These are phyloP conservation scores for Carex littledalei DNA, from an alignment of 176 grass and related monocot genomes.

Conservation along the genomic window DNA sequence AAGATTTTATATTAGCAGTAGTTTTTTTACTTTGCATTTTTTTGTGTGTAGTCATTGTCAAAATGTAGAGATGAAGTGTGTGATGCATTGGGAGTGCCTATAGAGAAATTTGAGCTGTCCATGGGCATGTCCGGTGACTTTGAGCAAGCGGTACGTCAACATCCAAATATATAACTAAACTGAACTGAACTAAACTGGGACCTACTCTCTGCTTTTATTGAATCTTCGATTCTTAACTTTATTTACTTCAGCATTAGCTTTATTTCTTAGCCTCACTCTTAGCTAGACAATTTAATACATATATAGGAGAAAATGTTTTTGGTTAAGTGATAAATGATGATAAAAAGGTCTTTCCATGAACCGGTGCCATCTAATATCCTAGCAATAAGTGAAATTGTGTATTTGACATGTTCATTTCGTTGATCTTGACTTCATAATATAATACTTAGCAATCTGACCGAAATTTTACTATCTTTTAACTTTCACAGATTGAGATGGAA, in stretches of 20 bases:
- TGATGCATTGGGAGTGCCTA: constrained; percentile 48
- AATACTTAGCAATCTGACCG: not conserved
- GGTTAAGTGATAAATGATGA: not conserved
- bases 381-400: not conserved
- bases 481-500: constrained; percentile 57
- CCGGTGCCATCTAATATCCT: not conserved
- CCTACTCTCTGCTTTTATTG: not conserved
- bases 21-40: constrained; percentile 2
- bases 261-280: not conserved
- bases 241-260: not conserved
- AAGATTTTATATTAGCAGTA: not conserved
- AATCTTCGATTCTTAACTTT: not conserved
- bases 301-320: not conserved
- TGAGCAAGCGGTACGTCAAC: constrained; percentile 66
- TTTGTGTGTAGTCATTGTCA: constrained; percentile 38
- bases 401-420: not conserved
- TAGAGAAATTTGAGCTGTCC: constrained; percentile 66
- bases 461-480: not conserved
- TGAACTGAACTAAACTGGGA: no score
- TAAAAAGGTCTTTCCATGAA: not conserved
- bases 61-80: constrained; percentile 57
- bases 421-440: not conserved
- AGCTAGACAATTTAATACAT: not conserved
- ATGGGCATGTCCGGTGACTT: constrained; percentile 96
- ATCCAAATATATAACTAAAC: not conserved